phyloP scores from a whole-genome alignment of 1,139 yeast species.

The Hemisphaericaspora xylofermentans region DNA sequence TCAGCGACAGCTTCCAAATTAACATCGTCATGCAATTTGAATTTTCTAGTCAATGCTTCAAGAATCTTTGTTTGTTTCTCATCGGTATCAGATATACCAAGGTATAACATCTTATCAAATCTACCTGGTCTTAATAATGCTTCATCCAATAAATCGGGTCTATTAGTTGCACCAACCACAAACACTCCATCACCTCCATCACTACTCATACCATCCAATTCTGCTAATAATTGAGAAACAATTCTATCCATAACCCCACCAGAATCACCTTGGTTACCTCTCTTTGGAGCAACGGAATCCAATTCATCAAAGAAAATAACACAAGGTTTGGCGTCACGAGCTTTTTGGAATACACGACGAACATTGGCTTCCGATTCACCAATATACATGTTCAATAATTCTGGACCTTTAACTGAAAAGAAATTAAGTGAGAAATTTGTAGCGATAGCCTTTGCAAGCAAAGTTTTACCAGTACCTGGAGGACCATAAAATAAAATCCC shows the following conservation, averaged over 20 bases:
- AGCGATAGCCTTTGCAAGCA: conserved; percentile 94
- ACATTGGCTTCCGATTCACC: conserved; percentile 99
- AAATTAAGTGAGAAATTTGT: conserved; percentile 91
- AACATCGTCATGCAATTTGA: conserved; percentile 61
- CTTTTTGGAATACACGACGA: conserved; percentile 87
- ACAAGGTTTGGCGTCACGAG: conserved; percentile 96
- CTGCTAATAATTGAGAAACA: conserved; percentile 91
- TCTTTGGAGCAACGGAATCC: conserved; percentile 96
- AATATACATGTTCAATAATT: conserved; percentile 90
- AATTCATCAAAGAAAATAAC: conserved; percentile 95
- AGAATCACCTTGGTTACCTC: conserved; percentile 97
- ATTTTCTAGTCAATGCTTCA: conserved; percentile 86
- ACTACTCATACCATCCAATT: conserved; percentile 89
- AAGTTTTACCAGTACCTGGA: conserved; percentile 96
- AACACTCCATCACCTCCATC: conserved; percentile 83
- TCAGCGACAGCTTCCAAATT: conserved; percentile 62
- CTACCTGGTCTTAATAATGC: conserved; percentile 94
- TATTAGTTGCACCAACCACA: conserved; percentile 95
- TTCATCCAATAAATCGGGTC: conserved; percentile 93
- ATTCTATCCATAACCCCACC: conserved; percentile 99
- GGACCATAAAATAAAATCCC: conserved; percentile 96
- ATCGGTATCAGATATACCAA: conserved; percentile 90
- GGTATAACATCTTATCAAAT: conserved; percentile 89
- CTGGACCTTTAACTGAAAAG: conserved; percentile 96
- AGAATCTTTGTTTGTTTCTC: conserved; percentile 84